These are phyloP conservation scores for Stagonosporopsis cucurbitacearum DNA, from an alignment of 2,329 filamentous ascomycete genomes.

Conservation along the genomic window DNA sequence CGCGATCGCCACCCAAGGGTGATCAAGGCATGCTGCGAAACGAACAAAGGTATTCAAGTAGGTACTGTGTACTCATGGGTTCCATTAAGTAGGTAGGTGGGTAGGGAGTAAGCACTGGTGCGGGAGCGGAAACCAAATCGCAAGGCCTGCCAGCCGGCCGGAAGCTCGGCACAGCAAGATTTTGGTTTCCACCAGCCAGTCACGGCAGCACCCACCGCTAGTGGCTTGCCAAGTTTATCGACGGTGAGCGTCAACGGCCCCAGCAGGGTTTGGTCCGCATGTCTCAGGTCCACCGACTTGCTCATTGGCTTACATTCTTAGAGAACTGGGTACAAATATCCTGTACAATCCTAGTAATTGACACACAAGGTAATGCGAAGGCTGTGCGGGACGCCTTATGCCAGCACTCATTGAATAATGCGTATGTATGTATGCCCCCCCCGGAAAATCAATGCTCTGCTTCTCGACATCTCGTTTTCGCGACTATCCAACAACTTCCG, in stretches of 20 bases:
- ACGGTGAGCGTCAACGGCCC: neutral
- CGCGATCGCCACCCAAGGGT: no score
- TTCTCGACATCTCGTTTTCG: neutral
- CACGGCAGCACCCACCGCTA: neutral
- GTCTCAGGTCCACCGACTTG: neutral
- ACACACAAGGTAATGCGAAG: neutral
- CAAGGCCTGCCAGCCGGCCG: neutral
- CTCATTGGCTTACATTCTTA: neutral
- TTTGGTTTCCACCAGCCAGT: neutral
- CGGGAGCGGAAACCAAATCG: no score
- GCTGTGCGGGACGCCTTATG: slow-evolving; percentile 7
- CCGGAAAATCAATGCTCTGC: neutral
- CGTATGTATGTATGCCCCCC: neutral
- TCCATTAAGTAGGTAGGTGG: no score
- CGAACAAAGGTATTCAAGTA: no score
- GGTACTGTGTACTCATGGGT: no score
- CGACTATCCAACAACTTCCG: neutral
- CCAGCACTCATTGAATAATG: neutral
- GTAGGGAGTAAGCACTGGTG: no score
- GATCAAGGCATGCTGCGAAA: no score
- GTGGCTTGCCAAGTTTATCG: neutral
- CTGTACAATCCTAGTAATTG: neutral
- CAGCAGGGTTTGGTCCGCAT: neutral
- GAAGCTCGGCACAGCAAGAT: neutral
- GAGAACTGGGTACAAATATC: neutral